Percentiles rank a stretch among this genome's conserved stretches.
Evolutionary conservation across 441 rosid species (phyloP).

Genomic region (Bocquillonia castaneifolia): DNA sequence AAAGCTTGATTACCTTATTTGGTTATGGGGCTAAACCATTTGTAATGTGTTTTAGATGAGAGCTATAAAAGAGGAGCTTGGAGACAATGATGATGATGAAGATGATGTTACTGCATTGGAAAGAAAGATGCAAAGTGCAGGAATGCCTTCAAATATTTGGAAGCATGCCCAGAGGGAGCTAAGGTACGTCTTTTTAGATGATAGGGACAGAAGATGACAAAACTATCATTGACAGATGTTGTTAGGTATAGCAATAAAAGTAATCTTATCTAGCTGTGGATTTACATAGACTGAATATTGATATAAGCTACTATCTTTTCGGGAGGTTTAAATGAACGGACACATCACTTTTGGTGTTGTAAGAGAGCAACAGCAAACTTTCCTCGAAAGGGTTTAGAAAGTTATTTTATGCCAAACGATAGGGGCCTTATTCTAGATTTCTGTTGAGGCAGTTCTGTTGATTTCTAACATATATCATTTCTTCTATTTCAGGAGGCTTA

Average conservation of each 20-base stretch:
- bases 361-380: no score
- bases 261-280: neutral
- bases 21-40: slow-evolving; percentile 19
- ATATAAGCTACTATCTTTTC: neutral
- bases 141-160: slow-evolving; percentile 91
- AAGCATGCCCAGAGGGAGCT: slow-evolving; percentile 97
- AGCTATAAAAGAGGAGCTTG: slow-evolving; percentile 99
- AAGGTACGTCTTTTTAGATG: slow-evolving; percentile 46
- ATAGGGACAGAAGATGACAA: neutral
- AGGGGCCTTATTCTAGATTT: neutral
- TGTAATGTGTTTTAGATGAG: slow-evolving; percentile 61
- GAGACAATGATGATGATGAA: slow-evolving; percentile 97
- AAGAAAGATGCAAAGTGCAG: slow-evolving; percentile 92
- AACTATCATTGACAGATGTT: neutral
- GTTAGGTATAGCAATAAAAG: neutral
- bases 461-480: slow-evolving; percentile 8
- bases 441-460: slow-evolving; percentile 5
- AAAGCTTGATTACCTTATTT: slow-evolving; percentile 13
- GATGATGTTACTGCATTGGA: slow-evolving; percentile 94
- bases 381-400: neutral
- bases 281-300: neutral
- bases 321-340: slow-evolving; percentile 4
- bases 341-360: neutral
- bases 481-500: slow-evolving; percentile 66
- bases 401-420: neutral